These are phyloP conservation scores for Aegilops longissima DNA, from an alignment of 176 grass and related monocot species.

Conservation along the genomic window DNA sequence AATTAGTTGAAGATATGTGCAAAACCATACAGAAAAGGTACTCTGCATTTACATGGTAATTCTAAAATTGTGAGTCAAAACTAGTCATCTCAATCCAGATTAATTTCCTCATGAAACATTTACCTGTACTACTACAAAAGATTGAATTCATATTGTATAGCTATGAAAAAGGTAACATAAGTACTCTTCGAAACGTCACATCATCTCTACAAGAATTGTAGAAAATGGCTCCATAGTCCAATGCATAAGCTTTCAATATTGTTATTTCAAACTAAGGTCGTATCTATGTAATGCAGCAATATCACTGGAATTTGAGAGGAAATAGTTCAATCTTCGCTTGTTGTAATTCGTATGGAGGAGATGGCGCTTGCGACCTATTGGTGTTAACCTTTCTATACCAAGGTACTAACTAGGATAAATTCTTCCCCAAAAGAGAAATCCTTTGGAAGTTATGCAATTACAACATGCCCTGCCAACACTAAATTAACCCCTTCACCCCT, in stretches of 20 bases:
- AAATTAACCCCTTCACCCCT: neutral
- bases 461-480: neutral
- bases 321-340: neutral
- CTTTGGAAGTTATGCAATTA: neutral
- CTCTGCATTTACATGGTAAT: neutral
- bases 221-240: neutral
- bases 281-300: neutral
- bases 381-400: neutral
- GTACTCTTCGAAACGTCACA: no score
- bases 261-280: neutral
- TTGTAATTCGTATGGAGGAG: neutral
- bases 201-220: no score
- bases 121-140: neutral
- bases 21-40: neutral
- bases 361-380: neutral
- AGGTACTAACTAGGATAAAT: neutral
- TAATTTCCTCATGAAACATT: neutral
- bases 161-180: no score
- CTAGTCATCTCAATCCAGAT: neutral
- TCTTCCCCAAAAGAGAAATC: neutral
- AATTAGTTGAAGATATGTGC: neutral
- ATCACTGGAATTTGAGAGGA: neutral
- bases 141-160: neutral
- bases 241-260: neutral
- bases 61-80: neutral